Evolutionary conservation across 495 filamentous ascomycete species (phyloP).

Genomic region (Trichoderma reesei): DNA sequence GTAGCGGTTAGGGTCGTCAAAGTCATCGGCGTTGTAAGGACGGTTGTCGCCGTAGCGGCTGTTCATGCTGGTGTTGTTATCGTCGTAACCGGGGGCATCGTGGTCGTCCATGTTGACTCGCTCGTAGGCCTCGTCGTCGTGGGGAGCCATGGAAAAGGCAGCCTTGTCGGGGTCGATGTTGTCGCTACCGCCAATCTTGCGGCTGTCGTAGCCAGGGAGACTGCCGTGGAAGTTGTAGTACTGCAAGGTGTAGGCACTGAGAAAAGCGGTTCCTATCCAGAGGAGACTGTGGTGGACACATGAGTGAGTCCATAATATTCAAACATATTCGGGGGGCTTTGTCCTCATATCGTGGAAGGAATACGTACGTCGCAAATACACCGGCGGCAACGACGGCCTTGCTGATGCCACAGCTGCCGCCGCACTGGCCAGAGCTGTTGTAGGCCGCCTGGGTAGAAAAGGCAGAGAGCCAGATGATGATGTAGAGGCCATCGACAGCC

Average conservation of each 20-base stretch:
- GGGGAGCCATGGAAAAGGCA: conserved; percentile 45
- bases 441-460: conserved; percentile 69
- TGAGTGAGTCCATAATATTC: neutral
- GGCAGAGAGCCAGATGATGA: conserved; percentile 75
- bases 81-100: conserved; percentile 22
- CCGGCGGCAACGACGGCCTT: conserved; percentile 69
- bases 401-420: conserved; percentile 56
- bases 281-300: conserved; percentile 46
- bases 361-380: conserved; percentile 68
- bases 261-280: conserved; percentile 58
- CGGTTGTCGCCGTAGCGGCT: conserved; percentile 12
- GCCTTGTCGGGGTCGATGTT: conserved; percentile 50
- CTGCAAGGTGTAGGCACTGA: conserved; percentile 68
- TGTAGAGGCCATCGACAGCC: conserved; percentile 60
- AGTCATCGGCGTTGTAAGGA: conserved; percentile 13
- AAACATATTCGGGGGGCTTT: neutral
- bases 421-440: conserved; percentile 40
- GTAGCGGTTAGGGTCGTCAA: conserved; percentile 21
- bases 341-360: neutral
- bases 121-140: conserved; percentile 44
- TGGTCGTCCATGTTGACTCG: conserved; percentile 36
- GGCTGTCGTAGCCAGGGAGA: conserved; percentile 57
- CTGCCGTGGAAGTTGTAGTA: conserved; percentile 70
- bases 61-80: conserved; percentile 13
- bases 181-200: conserved; percentile 31